Percentiles rank a stretch among this genome's conserved stretches.
These are phyloP conservation scores for Euphrasia arctica DNA, from an alignment of 305 asterid species.

Conservation along the genomic window DNA sequence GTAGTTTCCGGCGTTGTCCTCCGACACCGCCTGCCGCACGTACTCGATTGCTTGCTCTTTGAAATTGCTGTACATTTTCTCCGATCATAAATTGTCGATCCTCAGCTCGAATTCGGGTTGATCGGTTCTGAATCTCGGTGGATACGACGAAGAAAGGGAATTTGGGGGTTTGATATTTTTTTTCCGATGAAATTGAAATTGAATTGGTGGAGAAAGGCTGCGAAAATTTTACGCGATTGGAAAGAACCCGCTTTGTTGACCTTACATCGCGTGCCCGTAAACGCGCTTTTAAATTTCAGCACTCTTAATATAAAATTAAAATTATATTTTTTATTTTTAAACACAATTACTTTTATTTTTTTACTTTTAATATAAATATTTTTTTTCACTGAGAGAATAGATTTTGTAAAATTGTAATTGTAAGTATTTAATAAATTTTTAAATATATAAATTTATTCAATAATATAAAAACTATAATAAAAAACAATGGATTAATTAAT, in stretches of 20 bases:
- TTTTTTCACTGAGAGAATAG: too few species aligned
- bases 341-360: too few species aligned
- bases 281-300: constrained; percentile 15
- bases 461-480: too few species aligned
- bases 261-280: neutral
- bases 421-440: too few species aligned
- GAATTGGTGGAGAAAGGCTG: constrained; percentile 22
- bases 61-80: constrained; percentile 88
- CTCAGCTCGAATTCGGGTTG: constrained; percentile 8
- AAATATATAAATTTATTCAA: too few species aligned
- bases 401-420: too few species aligned
- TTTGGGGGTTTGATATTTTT: constrained; percentile 19
- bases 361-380: too few species aligned
- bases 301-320: too few species aligned
- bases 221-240: too few species aligned
- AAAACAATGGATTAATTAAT: too few species aligned
- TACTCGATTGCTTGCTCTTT: constrained; percentile 97
- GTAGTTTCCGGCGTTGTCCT: constrained; percentile 88
- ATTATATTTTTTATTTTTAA: too few species aligned
- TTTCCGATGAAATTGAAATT: constrained; percentile 12
- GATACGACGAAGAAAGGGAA: constrained; percentile 1
- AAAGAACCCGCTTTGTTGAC: constrained; percentile 25
- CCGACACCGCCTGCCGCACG: constrained; percentile 88
- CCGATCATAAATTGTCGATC: constrained; percentile 33
- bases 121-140: constrained; percentile 23